Evolutionary conservation across 2,329 filamentous ascomycete genomes (phyloP).

Genomic region (Neofusicoccum sp.): DNA sequence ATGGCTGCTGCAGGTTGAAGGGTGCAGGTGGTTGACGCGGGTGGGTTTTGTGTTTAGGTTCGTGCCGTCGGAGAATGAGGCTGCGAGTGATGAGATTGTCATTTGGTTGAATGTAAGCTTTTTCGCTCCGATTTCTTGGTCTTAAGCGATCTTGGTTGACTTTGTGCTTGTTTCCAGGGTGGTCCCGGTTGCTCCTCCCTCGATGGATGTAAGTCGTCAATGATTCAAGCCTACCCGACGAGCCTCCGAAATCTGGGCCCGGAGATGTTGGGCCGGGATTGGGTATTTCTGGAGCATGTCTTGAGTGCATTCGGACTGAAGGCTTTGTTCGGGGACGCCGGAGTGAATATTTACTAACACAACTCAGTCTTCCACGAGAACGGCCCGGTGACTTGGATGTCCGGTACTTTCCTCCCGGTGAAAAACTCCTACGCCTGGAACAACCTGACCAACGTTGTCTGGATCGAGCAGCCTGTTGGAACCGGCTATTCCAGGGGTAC

Average conservation of each 20-base stretch:
- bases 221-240: too few relatives aligned
- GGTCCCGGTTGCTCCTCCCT: slow-evolving; percentile 27
- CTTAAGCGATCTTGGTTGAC: not conserved
- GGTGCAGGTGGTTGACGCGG: not conserved
- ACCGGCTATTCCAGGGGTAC: slow-evolving; percentile 40
- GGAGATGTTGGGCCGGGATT: not conserved
- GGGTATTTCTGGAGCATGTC: not conserved
- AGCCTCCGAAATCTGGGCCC: not conserved
- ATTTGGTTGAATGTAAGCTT: slow-evolving; percentile 37
- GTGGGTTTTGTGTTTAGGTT: not conserved
- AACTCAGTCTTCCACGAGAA: slow-evolving; percentile 37
- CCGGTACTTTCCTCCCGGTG: slow-evolving; percentile 33
- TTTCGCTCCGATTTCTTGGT: not conserved
- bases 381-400: slow-evolving; percentile 37
- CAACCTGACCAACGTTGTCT: slow-evolving; percentile 48
- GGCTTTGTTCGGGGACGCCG: not conserved
- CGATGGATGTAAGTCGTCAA: slow-evolving; percentile 27
- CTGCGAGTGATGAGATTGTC: slow-evolving; percentile 30
- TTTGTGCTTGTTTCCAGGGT: slow-evolving; percentile 23
- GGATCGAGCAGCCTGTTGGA: slow-evolving; percentile 38
- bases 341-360: not conserved
- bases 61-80: slow-evolving; percentile 3
- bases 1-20: not conserved
- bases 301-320: not conserved
- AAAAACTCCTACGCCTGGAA: slow-evolving; percentile 36